Conservation (phyloP, 805 yeast species). For the Sugiyamaella smithiae region DNA sequence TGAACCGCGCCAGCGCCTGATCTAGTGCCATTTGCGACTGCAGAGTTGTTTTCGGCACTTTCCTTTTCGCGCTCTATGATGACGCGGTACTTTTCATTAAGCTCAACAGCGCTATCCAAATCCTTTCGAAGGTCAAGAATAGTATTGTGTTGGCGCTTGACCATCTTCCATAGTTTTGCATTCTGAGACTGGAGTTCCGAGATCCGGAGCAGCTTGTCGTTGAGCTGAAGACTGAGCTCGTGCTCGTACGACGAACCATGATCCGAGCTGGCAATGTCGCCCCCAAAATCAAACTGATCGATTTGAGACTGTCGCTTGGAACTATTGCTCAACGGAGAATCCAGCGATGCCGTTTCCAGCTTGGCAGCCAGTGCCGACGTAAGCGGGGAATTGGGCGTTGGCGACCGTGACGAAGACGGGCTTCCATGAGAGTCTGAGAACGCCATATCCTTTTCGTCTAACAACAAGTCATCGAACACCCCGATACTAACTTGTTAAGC, state of each 20-base stretch:
- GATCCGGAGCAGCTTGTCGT: slow-evolving; percentile 22
- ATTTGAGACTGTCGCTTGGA: neutral
- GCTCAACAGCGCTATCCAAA: slow-evolving; percentile 19
- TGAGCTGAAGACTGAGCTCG: slow-evolving; percentile 17
- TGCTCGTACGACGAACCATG: neutral
- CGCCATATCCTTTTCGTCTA: too few species aligned
- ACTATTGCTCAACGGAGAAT: neutral
- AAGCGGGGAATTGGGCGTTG: slow-evolving; percentile 2
- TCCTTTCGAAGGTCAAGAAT: slow-evolving; percentile 26
- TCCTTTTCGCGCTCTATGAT: slow-evolving; percentile 3
- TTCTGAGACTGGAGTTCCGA: slow-evolving; percentile 24
- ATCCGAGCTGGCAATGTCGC: neutral
- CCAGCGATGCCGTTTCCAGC: neutral
- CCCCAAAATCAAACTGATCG: neutral
- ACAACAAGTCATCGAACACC: too few species aligned
- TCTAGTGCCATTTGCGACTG: too few species aligned
- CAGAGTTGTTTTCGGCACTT: neutral
- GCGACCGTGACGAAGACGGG: neutral
- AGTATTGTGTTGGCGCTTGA: slow-evolving; percentile 25
- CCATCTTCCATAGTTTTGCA: slow-evolving; percentile 26
- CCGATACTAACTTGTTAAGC: too few species aligned
- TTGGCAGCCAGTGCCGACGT: neutral
- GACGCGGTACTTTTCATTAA: slow-evolving; percentile 15
- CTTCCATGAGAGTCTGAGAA: neutral
- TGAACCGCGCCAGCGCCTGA: too few species aligned